phyloP scores from a whole-genome alignment of 768 basidiomycete genomes.

The Albatrellus ellisii region DNA sequence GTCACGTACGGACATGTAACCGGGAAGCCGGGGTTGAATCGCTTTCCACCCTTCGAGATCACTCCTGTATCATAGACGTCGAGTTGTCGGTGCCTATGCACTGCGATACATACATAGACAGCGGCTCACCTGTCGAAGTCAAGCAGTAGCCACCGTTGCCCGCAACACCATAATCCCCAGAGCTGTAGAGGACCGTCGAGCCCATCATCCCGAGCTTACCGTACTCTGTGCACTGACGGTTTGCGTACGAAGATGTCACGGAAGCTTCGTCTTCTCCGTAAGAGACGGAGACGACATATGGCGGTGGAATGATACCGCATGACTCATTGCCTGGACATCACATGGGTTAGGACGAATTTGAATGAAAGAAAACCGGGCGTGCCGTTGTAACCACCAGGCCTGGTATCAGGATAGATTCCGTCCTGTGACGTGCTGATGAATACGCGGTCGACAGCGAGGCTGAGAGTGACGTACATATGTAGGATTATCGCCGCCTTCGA shows the following conservation, averaged over 20 bases:
- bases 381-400: constrained; percentile 27
- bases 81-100: background rate
- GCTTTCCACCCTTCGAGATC: constrained; percentile 14
- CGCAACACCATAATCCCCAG: constrained; percentile 34
- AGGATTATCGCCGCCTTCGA: constrained; percentile 5
- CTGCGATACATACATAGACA: background rate
- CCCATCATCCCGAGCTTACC: constrained; percentile 31
- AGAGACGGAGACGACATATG: constrained; percentile 29
- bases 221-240: constrained; percentile 32
- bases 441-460: background rate
- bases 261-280: constrained; percentile 26
- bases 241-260: constrained; percentile 22
- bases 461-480: background rate
- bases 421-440: constrained; percentile 15
- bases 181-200: constrained; percentile 28
- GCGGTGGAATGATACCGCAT: constrained; percentile 23
- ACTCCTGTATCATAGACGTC: constrained; percentile 16
- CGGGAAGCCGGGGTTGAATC: constrained; percentile 32
- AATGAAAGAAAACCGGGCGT: background rate
- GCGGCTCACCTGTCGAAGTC: constrained; percentile 15
- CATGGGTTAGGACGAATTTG: background rate
- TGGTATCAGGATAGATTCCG: constrained; percentile 28
- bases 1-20: constrained; percentile 29
- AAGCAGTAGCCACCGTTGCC: constrained; percentile 23
- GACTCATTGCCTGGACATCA: constrained; percentile 18